phyloP scores from a whole-genome alignment of 306 rosid species.

The Mucuna pruriens region DNA sequence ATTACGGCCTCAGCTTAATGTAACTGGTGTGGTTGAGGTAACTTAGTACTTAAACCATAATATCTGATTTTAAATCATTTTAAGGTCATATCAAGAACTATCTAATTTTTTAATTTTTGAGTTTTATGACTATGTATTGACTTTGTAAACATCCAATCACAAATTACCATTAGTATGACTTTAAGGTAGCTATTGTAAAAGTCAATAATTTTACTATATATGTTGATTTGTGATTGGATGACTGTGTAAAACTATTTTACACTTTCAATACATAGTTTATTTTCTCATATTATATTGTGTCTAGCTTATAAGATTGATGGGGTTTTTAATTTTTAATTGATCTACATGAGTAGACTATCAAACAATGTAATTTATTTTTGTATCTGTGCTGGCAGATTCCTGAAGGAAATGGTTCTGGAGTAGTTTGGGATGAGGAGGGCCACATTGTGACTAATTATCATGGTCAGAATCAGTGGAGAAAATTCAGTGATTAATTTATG shows the following conservation, averaged over 20 bases:
- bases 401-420: constrained; percentile 99
- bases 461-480: constrained; percentile 58
- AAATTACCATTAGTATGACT: too few relatives aligned
- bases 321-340: neutral
- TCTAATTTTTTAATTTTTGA: constrained; percentile 22
- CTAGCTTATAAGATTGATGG: constrained; percentile 14
- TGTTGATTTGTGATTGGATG: too few relatives aligned
- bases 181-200: too few relatives aligned
- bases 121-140: too few relatives aligned
- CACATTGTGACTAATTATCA: constrained; percentile 97
- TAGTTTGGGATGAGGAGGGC: constrained; percentile 93
- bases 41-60: constrained; percentile 1
- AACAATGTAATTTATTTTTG: constrained; percentile 23
- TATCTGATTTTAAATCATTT: constrained; percentile 11
- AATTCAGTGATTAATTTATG: constrained; percentile 3
- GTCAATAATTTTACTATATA: too few relatives aligned
- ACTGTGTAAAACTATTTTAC: too few relatives aligned
- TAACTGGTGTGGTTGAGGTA: constrained; percentile 96
- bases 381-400: constrained; percentile 66
- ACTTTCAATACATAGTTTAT: too few relatives aligned
- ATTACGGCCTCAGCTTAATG: constrained; percentile 91
- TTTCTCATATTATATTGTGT: constrained; percentile 16
- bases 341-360: neutral
- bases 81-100: neutral
- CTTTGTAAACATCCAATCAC: too few relatives aligned